These are phyloP conservation scores for Eimeria acervulina DNA, from an alignment of 169 alveolate genomes.

Conservation along the genomic window DNA sequence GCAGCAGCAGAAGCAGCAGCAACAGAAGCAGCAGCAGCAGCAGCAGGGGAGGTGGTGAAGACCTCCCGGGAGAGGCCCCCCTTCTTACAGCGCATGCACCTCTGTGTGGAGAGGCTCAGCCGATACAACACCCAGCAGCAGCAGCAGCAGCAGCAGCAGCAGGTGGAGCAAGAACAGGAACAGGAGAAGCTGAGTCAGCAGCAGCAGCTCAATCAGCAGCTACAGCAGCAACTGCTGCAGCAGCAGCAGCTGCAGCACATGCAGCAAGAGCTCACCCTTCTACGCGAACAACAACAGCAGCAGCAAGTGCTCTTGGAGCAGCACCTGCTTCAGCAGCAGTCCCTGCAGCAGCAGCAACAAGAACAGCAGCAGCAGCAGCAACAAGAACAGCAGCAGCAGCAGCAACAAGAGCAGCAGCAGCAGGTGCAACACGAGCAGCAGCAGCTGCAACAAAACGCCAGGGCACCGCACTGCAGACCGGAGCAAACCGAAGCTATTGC, in stretches of 20 bases:
- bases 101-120: slow-evolving; percentile 48
- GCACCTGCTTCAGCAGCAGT: slow-evolving; percentile 10
- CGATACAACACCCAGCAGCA: not conserved
- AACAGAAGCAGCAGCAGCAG: slow-evolving; percentile 73
- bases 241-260: too few species aligned
- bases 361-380: not conserved
- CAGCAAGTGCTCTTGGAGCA: slow-evolving; percentile 17
- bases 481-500: not conserved
- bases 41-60: slow-evolving; percentile 50
- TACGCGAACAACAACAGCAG: slow-evolving; percentile 27
- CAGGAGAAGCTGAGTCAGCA: not conserved
- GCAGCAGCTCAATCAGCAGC: not conserved
- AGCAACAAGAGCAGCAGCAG: not conserved
- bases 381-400: not conserved
- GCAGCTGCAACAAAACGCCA: not conserved
- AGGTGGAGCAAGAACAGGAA: not conserved
- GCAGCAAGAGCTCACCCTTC: not conserved
- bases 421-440: not conserved
- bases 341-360: slow-evolving; percentile 31
- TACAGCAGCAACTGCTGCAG: too few species aligned
- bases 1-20: slow-evolving; percentile 22
- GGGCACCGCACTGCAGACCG: not conserved
- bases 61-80: slow-evolving; percentile 62
- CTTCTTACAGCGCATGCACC: slow-evolving; percentile 67
- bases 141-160: slow-evolving; percentile 51